These are phyloP conservation scores for Soucietia sequanensis DNA, from an alignment of 805 yeast genomes.

Conservation along the genomic window DNA sequence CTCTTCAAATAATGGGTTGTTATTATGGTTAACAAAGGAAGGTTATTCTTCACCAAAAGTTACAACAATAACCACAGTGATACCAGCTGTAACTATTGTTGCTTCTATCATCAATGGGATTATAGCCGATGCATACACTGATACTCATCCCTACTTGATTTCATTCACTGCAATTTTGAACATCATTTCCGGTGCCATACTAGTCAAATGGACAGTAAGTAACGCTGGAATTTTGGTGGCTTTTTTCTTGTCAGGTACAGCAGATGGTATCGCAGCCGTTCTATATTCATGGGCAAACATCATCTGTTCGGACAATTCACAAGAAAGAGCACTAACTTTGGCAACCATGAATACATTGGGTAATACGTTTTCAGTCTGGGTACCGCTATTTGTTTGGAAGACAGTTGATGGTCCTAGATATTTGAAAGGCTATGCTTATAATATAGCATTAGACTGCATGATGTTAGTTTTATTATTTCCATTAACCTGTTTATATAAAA, in stretches of 20 bases:
- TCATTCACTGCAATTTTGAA: conserved; percentile 11
- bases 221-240: conserved; percentile 11
- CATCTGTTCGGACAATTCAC: conserved; percentile 13
- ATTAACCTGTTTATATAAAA: conserved; percentile 17
- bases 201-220: conserved; percentile 9
- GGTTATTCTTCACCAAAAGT: conserved; percentile 12
- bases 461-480: conserved; percentile 22
- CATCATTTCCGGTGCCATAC: conserved; percentile 9
- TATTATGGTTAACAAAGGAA: conserved; percentile 15
- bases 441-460: conserved; percentile 16
- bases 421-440: conserved; percentile 14
- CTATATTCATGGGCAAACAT: conserved; percentile 15
- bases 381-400: conserved; percentile 15
- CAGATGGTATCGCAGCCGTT: conserved; percentile 12
- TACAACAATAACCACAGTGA: conserved; percentile 18
- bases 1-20: conserved; percentile 24
- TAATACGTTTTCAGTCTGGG: conserved; percentile 14
- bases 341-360: conserved; percentile 15
- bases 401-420: conserved; percentile 14
- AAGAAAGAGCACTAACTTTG: conserved; percentile 11
- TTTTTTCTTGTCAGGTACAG: conserved; percentile 12
- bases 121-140: conserved; percentile 21
- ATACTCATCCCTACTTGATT: conserved; percentile 21
- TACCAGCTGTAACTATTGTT: conserved; percentile 21
- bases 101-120: conserved; percentile 25